Evolutionary conservation across 1,284 basidiomycete genomes (phyloP).

Genomic region (Leccinum cinnamomeum): DNA sequence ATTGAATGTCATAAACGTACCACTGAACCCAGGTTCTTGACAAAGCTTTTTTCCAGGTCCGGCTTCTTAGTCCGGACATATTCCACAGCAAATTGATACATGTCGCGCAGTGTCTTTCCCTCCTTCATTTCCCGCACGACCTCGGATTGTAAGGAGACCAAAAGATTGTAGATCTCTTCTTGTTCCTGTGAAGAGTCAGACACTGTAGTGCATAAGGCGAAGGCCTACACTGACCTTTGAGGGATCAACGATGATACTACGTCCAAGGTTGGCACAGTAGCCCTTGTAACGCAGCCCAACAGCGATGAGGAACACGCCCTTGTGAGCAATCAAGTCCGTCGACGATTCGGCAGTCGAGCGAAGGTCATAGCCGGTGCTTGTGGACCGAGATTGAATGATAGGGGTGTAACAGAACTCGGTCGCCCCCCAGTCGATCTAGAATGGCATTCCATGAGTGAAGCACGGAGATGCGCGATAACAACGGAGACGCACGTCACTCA

Average conservation of each 20-base stretch:
- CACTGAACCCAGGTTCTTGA: constrained; percentile 90
- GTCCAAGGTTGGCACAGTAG: constrained; percentile 89
- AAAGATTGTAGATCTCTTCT: constrained; percentile 81
- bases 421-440: constrained; percentile 80
- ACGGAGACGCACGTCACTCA: constrained; percentile 53
- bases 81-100: constrained; percentile 77
- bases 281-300: constrained; percentile 92
- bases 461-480: not conserved
- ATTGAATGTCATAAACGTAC: constrained; percentile 43
- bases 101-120: constrained; percentile 75
- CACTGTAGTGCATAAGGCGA: not conserved
- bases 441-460: constrained; percentile 8
- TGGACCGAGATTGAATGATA: constrained; percentile 92
- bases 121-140: constrained; percentile 78
- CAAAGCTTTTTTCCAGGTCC: constrained; percentile 80
- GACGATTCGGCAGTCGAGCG: constrained; percentile 86
- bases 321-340: constrained; percentile 80
- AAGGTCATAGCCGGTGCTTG: constrained; percentile 82
- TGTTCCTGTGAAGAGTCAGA: constrained; percentile 61
- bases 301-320: constrained; percentile 87
- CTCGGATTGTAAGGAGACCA: constrained; percentile 80
- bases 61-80: constrained; percentile 78
- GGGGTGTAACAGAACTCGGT: constrained; percentile 95
- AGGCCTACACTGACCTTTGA: constrained; percentile 58
- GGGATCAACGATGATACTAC: constrained; percentile 95